These are phyloP conservation scores for Cerrena zonata DNA, from an alignment of 1,284 basidiomycete species.

Conservation along the genomic window DNA sequence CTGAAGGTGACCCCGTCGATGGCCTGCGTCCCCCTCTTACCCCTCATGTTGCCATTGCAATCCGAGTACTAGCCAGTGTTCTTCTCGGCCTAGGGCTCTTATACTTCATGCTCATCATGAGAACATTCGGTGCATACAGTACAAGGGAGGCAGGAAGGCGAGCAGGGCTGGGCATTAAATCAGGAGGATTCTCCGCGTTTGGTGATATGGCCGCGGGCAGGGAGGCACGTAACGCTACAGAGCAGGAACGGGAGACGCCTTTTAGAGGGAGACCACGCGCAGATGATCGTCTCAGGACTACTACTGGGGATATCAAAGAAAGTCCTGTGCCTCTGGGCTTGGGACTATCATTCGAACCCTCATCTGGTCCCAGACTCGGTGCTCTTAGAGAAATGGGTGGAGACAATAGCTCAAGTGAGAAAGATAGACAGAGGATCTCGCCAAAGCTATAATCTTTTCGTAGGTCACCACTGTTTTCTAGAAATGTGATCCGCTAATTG, in stretches of 20 bases:
- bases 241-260: background rate
- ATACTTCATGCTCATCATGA: conserved; percentile 57
- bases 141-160: conserved; percentile 12
- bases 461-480: background rate
- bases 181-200: background rate
- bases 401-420: background rate
- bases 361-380: background rate
- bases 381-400: background rate
- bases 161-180: conserved; percentile 1
- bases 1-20: conserved; percentile 36
- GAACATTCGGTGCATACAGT: conserved; percentile 53
- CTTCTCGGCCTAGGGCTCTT: conserved; percentile 56
- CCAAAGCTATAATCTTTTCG: conserved; percentile 4
- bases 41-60: conserved; percentile 36
- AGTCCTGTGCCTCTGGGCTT: background rate
- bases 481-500: background rate
- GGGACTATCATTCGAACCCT: background rate
- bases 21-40: conserved; percentile 27
- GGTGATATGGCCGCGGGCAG: no score
- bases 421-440: conserved; percentile 1
- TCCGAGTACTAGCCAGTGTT: conserved; percentile 51
- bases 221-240: background rate
- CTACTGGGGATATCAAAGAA: background rate
- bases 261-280: background rate
- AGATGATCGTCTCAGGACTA: background rate